Evolutionary conservation across 2,329 filamentous ascomycete genomes (phyloP).

Genomic region (Pseudopyricularia javanii): DNA sequence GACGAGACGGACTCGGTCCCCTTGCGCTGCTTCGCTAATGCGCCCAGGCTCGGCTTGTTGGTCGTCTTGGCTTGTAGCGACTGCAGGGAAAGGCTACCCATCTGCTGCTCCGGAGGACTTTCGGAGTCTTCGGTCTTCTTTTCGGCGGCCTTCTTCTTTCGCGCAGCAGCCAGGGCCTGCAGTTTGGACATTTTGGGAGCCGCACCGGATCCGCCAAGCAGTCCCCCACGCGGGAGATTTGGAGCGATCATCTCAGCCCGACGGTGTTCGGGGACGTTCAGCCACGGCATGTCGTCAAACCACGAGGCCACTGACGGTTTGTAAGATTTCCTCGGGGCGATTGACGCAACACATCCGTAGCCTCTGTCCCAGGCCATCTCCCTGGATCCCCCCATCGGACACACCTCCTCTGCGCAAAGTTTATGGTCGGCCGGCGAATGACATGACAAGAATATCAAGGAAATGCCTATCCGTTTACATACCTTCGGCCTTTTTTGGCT

Average conservation of each 20-base stretch:
- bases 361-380: background rate
- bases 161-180: constrained; percentile 74
- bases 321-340: background rate
- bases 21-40: constrained; percentile 11
- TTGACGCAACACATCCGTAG: background rate
- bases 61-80: constrained; percentile 9
- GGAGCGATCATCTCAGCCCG: constrained; percentile 52
- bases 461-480: background rate
- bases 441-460: background rate
- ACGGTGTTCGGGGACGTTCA: constrained; percentile 55
- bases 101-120: constrained; percentile 3
- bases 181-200: constrained; percentile 76
- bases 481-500: background rate
- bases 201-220: constrained; percentile 63
- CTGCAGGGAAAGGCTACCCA: constrained; percentile 10
- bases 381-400: background rate
- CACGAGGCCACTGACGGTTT: constrained; percentile 26
- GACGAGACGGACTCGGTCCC: constrained; percentile 5
- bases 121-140: constrained; percentile 24
- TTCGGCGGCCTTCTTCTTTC: constrained; percentile 70
- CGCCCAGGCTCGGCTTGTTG: constrained; percentile 6
- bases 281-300: constrained; percentile 81
- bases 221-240: constrained; percentile 43
- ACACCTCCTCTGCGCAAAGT: background rate
- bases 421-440: background rate